Evolutionary conservation across 2,329 filamentous ascomycete genomes (phyloP).

Genomic region (Emmonsiellopsis sp.): DNA sequence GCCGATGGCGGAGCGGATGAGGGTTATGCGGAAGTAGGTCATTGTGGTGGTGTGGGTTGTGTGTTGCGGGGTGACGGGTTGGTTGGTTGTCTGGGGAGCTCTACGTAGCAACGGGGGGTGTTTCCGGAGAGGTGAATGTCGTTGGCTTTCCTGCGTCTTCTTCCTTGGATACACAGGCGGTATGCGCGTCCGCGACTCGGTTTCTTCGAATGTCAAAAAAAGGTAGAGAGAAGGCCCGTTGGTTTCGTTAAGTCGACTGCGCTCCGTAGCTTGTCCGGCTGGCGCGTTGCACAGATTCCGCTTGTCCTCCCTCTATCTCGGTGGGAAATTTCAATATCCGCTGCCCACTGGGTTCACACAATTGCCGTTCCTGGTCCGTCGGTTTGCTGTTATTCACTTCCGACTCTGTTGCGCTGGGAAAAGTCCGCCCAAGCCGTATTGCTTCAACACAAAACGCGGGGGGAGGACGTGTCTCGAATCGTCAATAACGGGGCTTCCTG

Average conservation of each 20-base stretch:
- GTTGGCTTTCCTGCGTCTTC: neutral
- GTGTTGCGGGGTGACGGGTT: neutral
- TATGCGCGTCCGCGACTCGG: neutral
- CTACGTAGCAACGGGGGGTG: no score
- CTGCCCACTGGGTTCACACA: neutral
- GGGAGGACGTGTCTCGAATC: neutral
- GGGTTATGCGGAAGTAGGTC: slow-evolving; percentile 83
- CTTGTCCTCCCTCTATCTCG: neutral
- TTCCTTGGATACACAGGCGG: neutral
- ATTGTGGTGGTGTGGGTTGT: slow-evolving; percentile 34
- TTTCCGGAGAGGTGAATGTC: no score
- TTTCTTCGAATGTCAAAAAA: neutral
- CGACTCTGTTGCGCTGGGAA: neutral
- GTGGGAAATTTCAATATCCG: neutral
- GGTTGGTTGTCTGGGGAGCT: neutral
- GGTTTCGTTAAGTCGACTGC: no score
- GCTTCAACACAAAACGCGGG: neutral
- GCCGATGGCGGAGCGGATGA: slow-evolving; percentile 82
- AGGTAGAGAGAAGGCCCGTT: no score
- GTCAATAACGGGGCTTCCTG: neutral
- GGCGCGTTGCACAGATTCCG: neutral
- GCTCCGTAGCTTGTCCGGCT: neutral
- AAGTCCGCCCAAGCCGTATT: neutral
- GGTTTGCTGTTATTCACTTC: neutral
- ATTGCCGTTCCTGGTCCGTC: neutral